Evolutionary conservation across 208 protist genomes (phyloP), one percentile per base, ranked within the genome.

Genomic region (Leishmania tarentolae): DNA sequence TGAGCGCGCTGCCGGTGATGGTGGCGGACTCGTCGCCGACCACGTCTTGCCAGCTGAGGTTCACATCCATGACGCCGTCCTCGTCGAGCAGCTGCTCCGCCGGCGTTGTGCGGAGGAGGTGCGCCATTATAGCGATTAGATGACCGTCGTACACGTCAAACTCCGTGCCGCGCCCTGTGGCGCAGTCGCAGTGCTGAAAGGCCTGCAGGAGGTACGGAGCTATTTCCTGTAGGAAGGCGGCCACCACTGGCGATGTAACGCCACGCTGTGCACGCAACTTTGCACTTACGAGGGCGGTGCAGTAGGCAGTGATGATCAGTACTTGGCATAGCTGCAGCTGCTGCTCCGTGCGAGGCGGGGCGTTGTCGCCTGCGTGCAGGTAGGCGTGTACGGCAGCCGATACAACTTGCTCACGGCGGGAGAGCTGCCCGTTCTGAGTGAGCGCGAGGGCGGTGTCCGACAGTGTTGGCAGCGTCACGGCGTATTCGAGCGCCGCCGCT

Each of bases 121-220:
- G 87, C 56, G 81, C 85, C 81, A 97, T 69, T 37, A 87, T 84
- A 59, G 74, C 78, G 71, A 96, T 73, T 59, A 97, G 84, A 84
- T 96, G 92, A 11, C 90, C 91, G 81, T 97, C 94, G 79, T 87
- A 91, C 52, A 96, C 53, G 77, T 97, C 94, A 74, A 91, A 94
- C 88, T 93, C 92, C 31, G 82, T 56, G n/a, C 93, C 93, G 53
- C 87, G 84, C 1, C 88, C 88, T 2, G 74, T 81, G 19, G 44
- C 75, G 79, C 85, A 91, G 75, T 86, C 90, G 69, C 83, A 83
- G 70, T 89, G 79, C 47, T 78, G 79, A 15, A 94, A 84, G 6
- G 83, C 88, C 61, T 81, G 79, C 44, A 92, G 83, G 28, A 95
- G 59, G 79, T 87, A 97, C 2, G 91, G 92, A 28, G 94, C 83